Conservation (phyloP, 352 stramenopile species). For the Pythium apleroticum region DNA sequence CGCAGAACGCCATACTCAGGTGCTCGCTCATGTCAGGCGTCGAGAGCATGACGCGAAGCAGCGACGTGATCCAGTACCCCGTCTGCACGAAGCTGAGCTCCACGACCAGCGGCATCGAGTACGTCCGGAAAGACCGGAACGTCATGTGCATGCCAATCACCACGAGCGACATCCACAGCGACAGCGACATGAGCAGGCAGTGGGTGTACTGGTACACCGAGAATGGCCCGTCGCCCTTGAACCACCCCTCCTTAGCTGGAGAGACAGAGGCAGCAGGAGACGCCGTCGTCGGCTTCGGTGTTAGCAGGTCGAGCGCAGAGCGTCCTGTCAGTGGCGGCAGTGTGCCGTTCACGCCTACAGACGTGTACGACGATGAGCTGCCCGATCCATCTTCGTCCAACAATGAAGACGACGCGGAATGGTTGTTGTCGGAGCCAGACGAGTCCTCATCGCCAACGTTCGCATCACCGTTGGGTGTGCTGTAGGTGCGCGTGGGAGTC, state of each 20-base stretch:
- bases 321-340: conserved; percentile 18
- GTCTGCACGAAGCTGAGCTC: conserved; percentile 68
- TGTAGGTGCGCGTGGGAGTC: not conserved
- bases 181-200: conserved; percentile 73
- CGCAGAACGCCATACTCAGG: conserved; percentile 62
- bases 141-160: conserved; percentile 75
- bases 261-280: too few species aligned
- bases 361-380: not conserved
- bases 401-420: not conserved
- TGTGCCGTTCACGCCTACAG: conserved; percentile 7
- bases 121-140: conserved; percentile 73
- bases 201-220: conserved; percentile 59
- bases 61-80: conserved; percentile 69
- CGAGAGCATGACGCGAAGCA: conserved; percentile 63
- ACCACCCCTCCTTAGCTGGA: not conserved
- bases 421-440: not conserved
- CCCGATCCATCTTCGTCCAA: conserved; percentile 4
- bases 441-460: conserved; percentile 2
- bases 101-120: conserved; percentile 67
- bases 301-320: conserved; percentile 26
- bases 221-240: not conserved
- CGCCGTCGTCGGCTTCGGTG: conserved; percentile 5
- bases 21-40: conserved; percentile 39
- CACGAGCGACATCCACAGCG: conserved; percentile 73
- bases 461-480: not conserved